Percentiles rank a stretch among this genome's conserved stretches.
These are phyloP conservation scores for Nannochloropsis salina DNA, from an alignment of 108 stramenopile species.

Conservation along the genomic window DNA sequence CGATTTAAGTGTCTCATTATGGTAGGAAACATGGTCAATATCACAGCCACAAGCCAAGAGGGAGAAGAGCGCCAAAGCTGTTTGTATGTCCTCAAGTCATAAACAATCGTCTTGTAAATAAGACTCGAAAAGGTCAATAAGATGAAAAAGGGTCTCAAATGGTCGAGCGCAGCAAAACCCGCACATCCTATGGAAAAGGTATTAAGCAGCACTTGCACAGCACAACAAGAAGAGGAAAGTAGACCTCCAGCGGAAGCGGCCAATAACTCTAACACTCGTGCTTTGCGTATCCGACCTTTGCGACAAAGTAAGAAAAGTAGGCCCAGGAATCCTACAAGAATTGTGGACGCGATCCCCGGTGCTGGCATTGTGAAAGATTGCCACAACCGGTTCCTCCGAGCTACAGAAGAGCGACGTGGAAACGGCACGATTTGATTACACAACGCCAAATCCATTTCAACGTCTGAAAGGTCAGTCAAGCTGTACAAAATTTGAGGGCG, in stretches of 20 bases:
- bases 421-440: too few relatives aligned
- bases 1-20: neutral
- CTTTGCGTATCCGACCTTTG: neutral
- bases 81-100: neutral
- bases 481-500: too few relatives aligned
- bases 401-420: too few relatives aligned
- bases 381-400: too few relatives aligned
- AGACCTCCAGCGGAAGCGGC: constrained; percentile 10
- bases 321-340: neutral
- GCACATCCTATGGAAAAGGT: constrained; percentile 14
- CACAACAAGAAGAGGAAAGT: neutral
- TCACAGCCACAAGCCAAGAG: neutral
- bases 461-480: too few relatives aligned
- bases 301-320: neutral
- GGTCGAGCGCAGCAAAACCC: neutral
- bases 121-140: neutral
- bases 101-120: constrained; percentile 16
- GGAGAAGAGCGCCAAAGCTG: neutral
- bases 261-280: neutral
- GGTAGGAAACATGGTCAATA: neutral
- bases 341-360: neutral
- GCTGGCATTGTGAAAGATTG: too few relatives aligned
- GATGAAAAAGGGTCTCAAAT: neutral
- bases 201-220: neutral
- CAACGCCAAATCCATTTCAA: too few relatives aligned